Conservation (phyloP, 1,284 basidiomycete species). For the Puccinia polysora region DNA sequence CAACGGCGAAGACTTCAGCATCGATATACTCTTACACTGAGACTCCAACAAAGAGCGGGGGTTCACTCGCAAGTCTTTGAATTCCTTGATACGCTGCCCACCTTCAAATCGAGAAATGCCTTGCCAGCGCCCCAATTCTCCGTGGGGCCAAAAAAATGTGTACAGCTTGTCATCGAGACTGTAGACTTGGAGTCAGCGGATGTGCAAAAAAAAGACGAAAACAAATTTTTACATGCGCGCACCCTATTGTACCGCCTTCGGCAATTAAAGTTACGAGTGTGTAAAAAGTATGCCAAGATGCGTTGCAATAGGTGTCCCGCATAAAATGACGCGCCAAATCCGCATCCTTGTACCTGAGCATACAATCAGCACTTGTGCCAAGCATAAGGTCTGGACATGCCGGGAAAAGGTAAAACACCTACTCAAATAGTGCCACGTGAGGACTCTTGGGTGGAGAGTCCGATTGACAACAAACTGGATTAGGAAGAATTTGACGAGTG, state of each 20-base stretch:
- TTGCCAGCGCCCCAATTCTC: slow-evolving; percentile 66
- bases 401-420: not conserved
- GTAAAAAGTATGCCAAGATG: slow-evolving; percentile 73
- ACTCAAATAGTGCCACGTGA: slow-evolving; percentile 44
- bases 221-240: slow-evolving; percentile 49
- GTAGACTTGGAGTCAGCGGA: slow-evolving; percentile 1
- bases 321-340: slow-evolving; percentile 76
- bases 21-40: slow-evolving; percentile 22
- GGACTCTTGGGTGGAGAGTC: slow-evolving; percentile 6
- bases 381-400: not conserved
- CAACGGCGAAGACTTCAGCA: not conserved
- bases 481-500: slow-evolving; percentile 19
- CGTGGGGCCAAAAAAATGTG: slow-evolving; percentile 75
- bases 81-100: slow-evolving; percentile 74
- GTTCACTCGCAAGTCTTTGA: slow-evolving; percentile 74
- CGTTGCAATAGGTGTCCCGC: slow-evolving; percentile 80
- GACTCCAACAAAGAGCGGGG: slow-evolving; percentile 57
- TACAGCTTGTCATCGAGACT: slow-evolving; percentile 81
- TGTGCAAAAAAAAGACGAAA: not conserved
- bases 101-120: slow-evolving; percentile 80
- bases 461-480: slow-evolving; percentile 22
- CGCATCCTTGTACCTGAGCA: slow-evolving; percentile 61
- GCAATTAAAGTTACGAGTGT: slow-evolving; percentile 75
- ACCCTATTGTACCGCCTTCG: slow-evolving; percentile 79
- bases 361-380: not conserved